phyloP scores from a whole-genome alignment of 331 rosid species.

The Acacia pycnantha region DNA sequence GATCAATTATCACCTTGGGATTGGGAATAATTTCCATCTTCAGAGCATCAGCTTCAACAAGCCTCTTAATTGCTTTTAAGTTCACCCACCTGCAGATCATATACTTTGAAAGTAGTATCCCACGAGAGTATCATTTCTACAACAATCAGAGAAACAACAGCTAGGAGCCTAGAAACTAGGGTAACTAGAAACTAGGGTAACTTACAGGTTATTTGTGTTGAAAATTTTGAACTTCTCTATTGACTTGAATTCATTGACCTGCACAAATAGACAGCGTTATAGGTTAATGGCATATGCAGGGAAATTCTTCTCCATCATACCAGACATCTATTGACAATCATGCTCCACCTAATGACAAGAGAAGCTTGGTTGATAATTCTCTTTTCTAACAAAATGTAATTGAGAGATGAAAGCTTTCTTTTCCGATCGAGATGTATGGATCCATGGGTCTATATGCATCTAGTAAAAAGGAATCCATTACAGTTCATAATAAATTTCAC shows the following conservation, averaged over 20 bases:
- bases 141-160: conserved; percentile 12
- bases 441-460: too few species aligned
- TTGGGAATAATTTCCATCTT: conserved; percentile 98
- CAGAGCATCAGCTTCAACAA: conserved; percentile 85
- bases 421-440: too few species aligned
- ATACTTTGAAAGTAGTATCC: conserved; percentile 30
- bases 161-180: not conserved
- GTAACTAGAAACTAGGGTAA: conserved; percentile 35
- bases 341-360: conserved; percentile 16
- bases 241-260: conserved; percentile 95
- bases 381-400: not conserved
- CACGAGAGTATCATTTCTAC: conserved; percentile 8
- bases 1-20: conserved; percentile 68
- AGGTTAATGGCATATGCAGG: conserved; percentile 26
- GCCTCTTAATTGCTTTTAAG: conserved; percentile 85
- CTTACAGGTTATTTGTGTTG: conserved; percentile 95
- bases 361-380: not conserved
- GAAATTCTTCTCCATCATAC: conserved; percentile 20
- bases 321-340: not conserved
- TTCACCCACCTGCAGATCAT: conserved; percentile 82
- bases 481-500: not conserved
- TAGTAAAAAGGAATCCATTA: not conserved
- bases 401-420: not conserved
- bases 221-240: conserved; percentile 97
- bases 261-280: conserved; percentile 34